These are phyloP conservation scores for Podospora fimiseda DNA, from an alignment of 495 filamentous ascomycete genomes.

Conservation along the genomic window DNA sequence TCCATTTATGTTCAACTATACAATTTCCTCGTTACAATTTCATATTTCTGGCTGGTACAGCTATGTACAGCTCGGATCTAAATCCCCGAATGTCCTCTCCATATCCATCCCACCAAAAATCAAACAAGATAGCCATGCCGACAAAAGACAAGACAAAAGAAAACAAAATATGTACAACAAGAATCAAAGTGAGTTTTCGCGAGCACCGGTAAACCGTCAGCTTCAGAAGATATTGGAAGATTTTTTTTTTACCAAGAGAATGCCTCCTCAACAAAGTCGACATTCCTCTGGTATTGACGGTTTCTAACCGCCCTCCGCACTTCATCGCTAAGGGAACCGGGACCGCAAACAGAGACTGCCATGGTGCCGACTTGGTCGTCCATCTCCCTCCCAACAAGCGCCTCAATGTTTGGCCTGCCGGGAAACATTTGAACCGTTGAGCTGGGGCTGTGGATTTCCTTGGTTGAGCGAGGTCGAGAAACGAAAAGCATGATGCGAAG, in stretches of 20 bases:
- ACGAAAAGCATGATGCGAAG: constrained; percentile 85
- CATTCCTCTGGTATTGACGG: constrained; percentile 54
- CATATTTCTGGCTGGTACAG: no score
- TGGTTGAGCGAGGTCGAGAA: constrained; percentile 68
- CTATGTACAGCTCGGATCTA: no score
- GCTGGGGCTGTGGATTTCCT: constrained; percentile 76
- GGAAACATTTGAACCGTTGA: constrained; percentile 86
- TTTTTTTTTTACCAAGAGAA: constrained; percentile 70
- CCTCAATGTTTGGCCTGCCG: constrained; percentile 54
- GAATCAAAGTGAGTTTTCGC: background rate
- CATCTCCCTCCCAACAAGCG: constrained; percentile 72
- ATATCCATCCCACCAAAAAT: no score
- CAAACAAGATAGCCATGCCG: no score
- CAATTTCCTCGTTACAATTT: no score
- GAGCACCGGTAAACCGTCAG: background rate
- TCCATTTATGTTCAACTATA: no score
- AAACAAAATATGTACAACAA: constrained; percentile 5
- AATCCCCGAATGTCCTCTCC: no score
- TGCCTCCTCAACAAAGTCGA: constrained; percentile 93
- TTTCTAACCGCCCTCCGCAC: constrained; percentile 67
- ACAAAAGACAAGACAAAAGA: constrained; percentile 4
- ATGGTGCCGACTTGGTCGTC: constrained; percentile 71
- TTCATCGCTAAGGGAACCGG: constrained; percentile 82
- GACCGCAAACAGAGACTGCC: constrained; percentile 82
- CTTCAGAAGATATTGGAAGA: background rate